Evolutionary conservation across 805 yeast species (phyloP).

Genomic region (Candida dajiaensis): DNA sequence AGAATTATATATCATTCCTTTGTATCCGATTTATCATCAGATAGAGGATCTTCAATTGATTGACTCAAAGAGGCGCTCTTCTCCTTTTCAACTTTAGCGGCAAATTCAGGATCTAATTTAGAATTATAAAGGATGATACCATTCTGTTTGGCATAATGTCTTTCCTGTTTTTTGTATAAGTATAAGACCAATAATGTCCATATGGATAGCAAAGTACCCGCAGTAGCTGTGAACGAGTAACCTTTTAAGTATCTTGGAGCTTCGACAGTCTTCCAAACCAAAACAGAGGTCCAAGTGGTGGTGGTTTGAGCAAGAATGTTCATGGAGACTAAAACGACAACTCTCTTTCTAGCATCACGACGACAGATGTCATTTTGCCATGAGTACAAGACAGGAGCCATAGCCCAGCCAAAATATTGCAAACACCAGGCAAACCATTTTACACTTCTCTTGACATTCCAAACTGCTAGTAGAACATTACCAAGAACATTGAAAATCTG

Average conservation of each 20-base stretch:
- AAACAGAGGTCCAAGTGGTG: slow-evolving; percentile 45
- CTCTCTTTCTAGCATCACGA: slow-evolving; percentile 45
- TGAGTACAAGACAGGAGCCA: slow-evolving; percentile 54
- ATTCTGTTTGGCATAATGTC: slow-evolving; percentile 28
- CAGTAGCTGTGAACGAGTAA: slow-evolving; percentile 29
- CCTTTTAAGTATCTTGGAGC: slow-evolving; percentile 54
- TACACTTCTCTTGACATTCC: slow-evolving; percentile 46
- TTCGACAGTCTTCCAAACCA: slow-evolving; percentile 36
- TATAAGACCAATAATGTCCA: slow-evolving; percentile 26
- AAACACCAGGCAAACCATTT: slow-evolving; percentile 46
- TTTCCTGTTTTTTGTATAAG: slow-evolving; percentile 35
- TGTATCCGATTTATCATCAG: too few species aligned
- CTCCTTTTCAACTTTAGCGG: neutral
- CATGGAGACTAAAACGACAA: slow-evolving; percentile 44
- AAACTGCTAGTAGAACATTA: slow-evolving; percentile 42
- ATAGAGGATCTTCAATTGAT: neutral
- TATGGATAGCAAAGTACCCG: slow-evolving; percentile 13
- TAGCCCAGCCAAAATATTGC: slow-evolving; percentile 41
- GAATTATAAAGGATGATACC: slow-evolving; percentile 24
- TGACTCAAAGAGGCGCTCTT: neutral
- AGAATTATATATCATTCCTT: too few species aligned
- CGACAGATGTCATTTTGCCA: slow-evolving; percentile 57
- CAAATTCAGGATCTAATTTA: neutral
- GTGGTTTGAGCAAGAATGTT: slow-evolving; percentile 48
- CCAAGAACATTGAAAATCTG: slow-evolving; percentile 43